These are phyloP conservation scores for Echium plantagineum DNA, from an alignment of 257 asterid genomes.

Conservation along the genomic window DNA sequence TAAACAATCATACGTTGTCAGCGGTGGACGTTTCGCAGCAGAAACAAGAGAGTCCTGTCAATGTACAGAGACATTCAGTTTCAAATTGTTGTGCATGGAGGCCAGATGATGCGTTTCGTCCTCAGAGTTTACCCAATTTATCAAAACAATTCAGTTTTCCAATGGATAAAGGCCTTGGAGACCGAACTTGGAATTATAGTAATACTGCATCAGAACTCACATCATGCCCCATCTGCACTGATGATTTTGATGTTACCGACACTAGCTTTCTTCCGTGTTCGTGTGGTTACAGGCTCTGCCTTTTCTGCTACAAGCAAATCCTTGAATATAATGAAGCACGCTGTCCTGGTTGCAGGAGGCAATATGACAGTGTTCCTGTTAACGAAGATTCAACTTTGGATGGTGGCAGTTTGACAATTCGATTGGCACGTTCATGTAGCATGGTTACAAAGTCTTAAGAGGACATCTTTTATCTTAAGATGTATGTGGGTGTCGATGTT, in stretches of 20 bases:
- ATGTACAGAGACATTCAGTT: slow-evolving; percentile 14
- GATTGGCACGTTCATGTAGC: neutral
- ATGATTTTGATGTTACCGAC: slow-evolving; percentile 84
- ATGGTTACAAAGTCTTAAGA: neutral
- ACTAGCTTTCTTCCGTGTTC: slow-evolving; percentile 68
- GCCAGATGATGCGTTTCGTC: slow-evolving; percentile 54
- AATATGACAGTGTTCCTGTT: slow-evolving; percentile 21
- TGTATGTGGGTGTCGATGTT: neutral
- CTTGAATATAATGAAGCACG: slow-evolving; percentile 76
- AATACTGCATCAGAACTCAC: slow-evolving; percentile 33
- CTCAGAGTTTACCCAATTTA: slow-evolving; percentile 54
- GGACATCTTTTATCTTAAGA: neutral
- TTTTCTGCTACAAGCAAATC: slow-evolving; percentile 88
- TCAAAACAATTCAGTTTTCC: slow-evolving; percentile 44
- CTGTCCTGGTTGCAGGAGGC: slow-evolving; percentile 90
- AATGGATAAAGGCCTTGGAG: slow-evolving; percentile 32
- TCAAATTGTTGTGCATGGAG: slow-evolving; percentile 44
- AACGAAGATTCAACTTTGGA: neutral
- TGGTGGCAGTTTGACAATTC: neutral
- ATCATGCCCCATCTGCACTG: slow-evolving; percentile 80
- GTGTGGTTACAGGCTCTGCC: slow-evolving; percentile 95
- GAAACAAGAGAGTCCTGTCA: slow-evolving; percentile 27
- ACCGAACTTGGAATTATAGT: slow-evolving; percentile 45
- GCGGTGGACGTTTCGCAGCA: slow-evolving; percentile 12
- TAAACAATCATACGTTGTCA: slow-evolving; percentile 7